Base-by-base conservation (phyloP, 1,284 basidiomycete genomes). In the Ustilago esculenta region DNA sequence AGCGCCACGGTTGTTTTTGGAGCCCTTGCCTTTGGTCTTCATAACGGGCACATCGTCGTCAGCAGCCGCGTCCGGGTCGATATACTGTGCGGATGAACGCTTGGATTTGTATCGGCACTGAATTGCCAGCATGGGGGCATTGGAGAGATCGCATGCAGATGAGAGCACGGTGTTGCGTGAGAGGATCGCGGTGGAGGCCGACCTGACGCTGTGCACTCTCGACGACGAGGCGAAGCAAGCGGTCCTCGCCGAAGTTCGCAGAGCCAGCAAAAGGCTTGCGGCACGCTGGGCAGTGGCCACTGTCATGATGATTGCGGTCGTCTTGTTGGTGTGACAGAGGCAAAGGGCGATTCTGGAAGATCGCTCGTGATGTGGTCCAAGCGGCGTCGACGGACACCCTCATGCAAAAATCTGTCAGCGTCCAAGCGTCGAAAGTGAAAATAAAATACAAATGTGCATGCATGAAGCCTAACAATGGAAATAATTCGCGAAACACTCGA, bases 21-120 rank as follows among this genome's bases (percentile, higher is more conserved):
- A 53, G 2, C 69, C 72, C 46, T 77, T 77, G 58, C 75, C 75
- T 55, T 68, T 71, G 20, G 75, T 77, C 34, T 72, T 64, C 44
- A 77, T 68, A 14, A 77, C 75, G 27, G 73, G 75, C 3, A 75
- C 73, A n/a, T 77, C 75, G 48, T 71, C 70, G 6, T 53, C 60
- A 6, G 46, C 41, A 9, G 51, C 72, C 25, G 59, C 59, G n/a
- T 68, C 5, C 5, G 48, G 51, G 18, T 72, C 59, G 40, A 65
- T 65, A 53, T 65, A 57, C 20, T 70, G 67, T 17, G 60, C 67
- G 1, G 61, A 70, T 4, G 67, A 70, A 4, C 61, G 61, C 25
- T 65, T 65, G 20, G 67, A 70, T 42, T 70, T 70, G 30, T 44
- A 37, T n/a, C 67, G 53, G 2, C 35, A 30, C 24, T 67, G 64